Evolutionary conservation across 441 rosid species (phyloP).

Genomic region (Populus hybrid): DNA sequence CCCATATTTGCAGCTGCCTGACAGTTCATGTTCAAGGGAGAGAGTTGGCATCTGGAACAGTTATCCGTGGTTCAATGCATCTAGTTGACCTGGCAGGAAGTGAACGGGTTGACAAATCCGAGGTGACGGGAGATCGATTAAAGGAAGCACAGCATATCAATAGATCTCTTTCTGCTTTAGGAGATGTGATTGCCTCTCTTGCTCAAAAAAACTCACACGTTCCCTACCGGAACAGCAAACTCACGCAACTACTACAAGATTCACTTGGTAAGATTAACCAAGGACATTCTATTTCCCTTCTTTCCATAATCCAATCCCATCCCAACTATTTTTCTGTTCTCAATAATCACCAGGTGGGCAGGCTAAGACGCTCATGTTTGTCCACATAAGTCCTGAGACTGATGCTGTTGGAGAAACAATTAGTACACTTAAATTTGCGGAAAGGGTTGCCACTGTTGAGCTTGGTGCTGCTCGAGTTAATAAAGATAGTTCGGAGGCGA

Average conservation of each 20-base stretch:
- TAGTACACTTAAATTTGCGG: slow-evolving; percentile 90
- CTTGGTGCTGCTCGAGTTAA: slow-evolving; percentile 88
- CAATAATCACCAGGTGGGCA: slow-evolving; percentile 62
- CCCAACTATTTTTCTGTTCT: slow-evolving; percentile 9
- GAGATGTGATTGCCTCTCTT: slow-evolving; percentile 86
- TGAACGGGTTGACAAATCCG: slow-evolving; percentile 85
- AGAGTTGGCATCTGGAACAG: slow-evolving; percentile 63
- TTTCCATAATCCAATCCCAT: neutral
- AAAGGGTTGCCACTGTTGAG: slow-evolving; percentile 86
- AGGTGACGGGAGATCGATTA: slow-evolving; percentile 77
- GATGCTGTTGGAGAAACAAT: slow-evolving; percentile 82
- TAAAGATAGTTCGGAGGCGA: slow-evolving; percentile 67
- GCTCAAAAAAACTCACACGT: slow-evolving; percentile 78
- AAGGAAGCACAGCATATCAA: slow-evolving; percentile 93
- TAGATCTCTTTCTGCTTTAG: slow-evolving; percentile 84
- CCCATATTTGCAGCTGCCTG: slow-evolving; percentile 58
- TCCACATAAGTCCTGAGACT: slow-evolving; percentile 85
- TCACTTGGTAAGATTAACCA: slow-evolving; percentile 62
- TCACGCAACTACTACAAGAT: slow-evolving; percentile 88
- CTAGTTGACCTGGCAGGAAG: slow-evolving; percentile 93
- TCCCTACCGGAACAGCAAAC: slow-evolving; percentile 89
- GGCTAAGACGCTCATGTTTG: slow-evolving; percentile 93
- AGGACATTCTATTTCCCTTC: neutral
- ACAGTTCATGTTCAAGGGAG: slow-evolving; percentile 86
- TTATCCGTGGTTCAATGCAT: slow-evolving; percentile 81